Percentiles rank a stretch among this genome's conserved stretches.
These are phyloP conservation scores for Hypoxylon sp. DNA, from an alignment of 2,329 filamentous ascomycete genomes.

Conservation along the genomic window DNA sequence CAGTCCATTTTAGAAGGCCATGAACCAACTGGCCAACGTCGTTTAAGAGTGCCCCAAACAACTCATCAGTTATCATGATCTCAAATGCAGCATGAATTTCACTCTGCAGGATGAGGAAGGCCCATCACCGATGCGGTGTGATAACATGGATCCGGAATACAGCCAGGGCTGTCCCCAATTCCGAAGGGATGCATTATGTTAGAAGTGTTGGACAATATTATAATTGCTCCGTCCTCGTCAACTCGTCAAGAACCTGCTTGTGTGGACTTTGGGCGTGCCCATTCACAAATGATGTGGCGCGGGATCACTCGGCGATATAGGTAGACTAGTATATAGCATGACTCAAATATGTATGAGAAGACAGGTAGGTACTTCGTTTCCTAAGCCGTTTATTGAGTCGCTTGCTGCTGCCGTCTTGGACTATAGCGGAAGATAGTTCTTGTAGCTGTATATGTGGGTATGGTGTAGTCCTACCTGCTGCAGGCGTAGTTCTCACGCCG, in stretches of 20 bases:
- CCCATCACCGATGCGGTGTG: slow-evolving; percentile 18
- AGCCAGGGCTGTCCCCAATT: slow-evolving; percentile 4
- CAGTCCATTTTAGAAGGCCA: slow-evolving; percentile 6
- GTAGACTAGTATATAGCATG: slow-evolving; percentile 17
- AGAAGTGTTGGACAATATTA: slow-evolving; percentile 8
- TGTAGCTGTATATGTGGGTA: slow-evolving; percentile 17
- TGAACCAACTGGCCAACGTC: slow-evolving; percentile 28
- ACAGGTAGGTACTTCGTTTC: neutral
- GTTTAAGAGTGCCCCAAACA: slow-evolving; percentile 20
- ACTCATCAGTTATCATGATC: slow-evolving; percentile 17
- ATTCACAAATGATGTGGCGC: slow-evolving; percentile 23
- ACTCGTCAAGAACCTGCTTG: slow-evolving; percentile 9
- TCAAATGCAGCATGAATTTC: slow-evolving; percentile 11
- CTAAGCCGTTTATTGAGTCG: slow-evolving; percentile 14
- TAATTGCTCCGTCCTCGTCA: slow-evolving; percentile 8
- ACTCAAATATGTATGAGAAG: slow-evolving; percentile 26
- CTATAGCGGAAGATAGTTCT: slow-evolving; percentile 17
- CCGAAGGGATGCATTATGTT: slow-evolving; percentile 21
- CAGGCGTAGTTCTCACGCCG: slow-evolving; percentile 8
- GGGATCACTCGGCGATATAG: slow-evolving; percentile 32
- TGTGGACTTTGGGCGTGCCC: slow-evolving; percentile 4
- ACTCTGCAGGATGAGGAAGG: slow-evolving; percentile 4
- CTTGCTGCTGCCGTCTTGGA: slow-evolving; percentile 31
- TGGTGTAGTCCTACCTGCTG: slow-evolving; percentile 9
- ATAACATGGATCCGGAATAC: slow-evolving; percentile 26